Evolutionary conservation across 140 eudicot species (phyloP).

Genomic region (Senecio squalidus): DNA sequence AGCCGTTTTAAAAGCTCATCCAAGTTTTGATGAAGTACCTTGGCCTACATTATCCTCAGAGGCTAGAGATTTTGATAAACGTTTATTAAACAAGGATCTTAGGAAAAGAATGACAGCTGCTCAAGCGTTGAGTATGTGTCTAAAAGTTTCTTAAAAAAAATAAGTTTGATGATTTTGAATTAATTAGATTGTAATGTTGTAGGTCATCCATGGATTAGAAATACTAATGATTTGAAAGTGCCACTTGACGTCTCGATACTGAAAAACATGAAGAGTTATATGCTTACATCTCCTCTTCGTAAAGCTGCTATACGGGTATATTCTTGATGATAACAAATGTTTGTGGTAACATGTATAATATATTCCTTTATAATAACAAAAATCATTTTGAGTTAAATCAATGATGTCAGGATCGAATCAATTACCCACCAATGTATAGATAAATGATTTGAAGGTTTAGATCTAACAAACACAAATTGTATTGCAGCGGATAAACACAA

Average conservation of each 20-base stretch:
- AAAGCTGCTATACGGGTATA: constrained; percentile 87
- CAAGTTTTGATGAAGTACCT: constrained; percentile 80
- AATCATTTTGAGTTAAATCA: background rate
- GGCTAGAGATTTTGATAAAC: constrained; percentile 84
- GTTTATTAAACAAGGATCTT: constrained; percentile 78
- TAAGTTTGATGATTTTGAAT: background rate
- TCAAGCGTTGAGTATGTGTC: constrained; percentile 73
- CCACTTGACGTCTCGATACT: constrained; percentile 67
- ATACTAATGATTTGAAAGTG: constrained; percentile 45
- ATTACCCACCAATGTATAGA: no score
- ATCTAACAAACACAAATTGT: no score
- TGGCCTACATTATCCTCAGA: constrained; percentile 82
- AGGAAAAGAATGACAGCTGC: constrained; percentile 95
- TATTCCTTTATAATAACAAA: background rate
- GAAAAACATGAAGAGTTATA: constrained; percentile 71
- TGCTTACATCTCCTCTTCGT: constrained; percentile 91
- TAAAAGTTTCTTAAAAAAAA: no score
- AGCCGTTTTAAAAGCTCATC: constrained; percentile 91
- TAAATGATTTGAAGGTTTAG: no score
- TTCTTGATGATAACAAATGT: background rate
- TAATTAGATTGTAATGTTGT: constrained; percentile 22
- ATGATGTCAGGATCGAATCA: no score
- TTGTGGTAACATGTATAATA: background rate
- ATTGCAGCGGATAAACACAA: no score
- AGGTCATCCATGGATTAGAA: constrained; percentile 96